A percentile compares a stretch with the other conserved stretches of the same genome.
Evolutionary conservation across 805 yeast species (phyloP).

Genomic region (Komagataella kurtzmanii): DNA sequence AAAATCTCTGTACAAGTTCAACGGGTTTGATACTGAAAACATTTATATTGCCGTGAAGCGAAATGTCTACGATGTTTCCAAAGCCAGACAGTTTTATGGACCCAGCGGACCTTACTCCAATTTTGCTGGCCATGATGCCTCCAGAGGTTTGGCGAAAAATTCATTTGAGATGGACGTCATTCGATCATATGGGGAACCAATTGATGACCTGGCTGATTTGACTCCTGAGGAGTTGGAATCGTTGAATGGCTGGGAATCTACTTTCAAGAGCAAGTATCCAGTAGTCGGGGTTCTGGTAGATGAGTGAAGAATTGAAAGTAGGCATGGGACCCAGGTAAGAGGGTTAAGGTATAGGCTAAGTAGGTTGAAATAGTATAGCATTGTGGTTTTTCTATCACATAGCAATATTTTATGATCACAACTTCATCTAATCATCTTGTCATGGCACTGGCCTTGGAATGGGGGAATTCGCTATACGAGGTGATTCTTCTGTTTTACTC

Average conservation of each 20-base stretch:
- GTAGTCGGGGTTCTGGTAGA: constrained; percentile 60
- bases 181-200: constrained; percentile 59
- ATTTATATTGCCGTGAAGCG: constrained; percentile 85
- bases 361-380: background rate
- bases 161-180: constrained; percentile 64
- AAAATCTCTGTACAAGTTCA: constrained; percentile 51
- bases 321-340: background rate
- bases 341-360: background rate
- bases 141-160: constrained; percentile 81
- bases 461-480: constrained; percentile 8
- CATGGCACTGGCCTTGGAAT: background rate
- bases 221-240: constrained; percentile 46
- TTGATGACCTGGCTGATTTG: constrained; percentile 60
- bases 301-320: constrained; percentile 1
- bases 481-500: constrained; percentile 14
- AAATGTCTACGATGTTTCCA: constrained; percentile 70
- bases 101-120: constrained; percentile 92
- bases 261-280: constrained; percentile 72
- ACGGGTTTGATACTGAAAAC: constrained; percentile 68
- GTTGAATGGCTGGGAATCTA: constrained; percentile 74
- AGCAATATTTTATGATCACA: too few species aligned
- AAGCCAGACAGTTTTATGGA: constrained; percentile 79
- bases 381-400: background rate
- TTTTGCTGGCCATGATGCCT: constrained; percentile 94
- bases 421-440: too few species aligned